Evolutionary conservation across 2,329 filamentous ascomycete species (phyloP).

Genomic region (Boeremia exigua): DNA sequence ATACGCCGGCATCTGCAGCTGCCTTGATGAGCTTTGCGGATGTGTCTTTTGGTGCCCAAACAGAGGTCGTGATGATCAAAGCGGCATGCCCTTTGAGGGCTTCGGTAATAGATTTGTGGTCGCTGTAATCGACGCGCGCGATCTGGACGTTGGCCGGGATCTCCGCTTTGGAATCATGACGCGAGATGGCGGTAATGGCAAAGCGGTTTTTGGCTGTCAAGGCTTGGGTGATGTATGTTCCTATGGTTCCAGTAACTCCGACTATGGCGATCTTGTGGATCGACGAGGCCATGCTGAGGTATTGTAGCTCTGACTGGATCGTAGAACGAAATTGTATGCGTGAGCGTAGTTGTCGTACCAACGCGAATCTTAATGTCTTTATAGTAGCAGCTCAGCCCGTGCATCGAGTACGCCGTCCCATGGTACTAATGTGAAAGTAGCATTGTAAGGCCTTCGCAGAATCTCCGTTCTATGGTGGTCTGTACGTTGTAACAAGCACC

Average conservation of each 20-base stretch:
- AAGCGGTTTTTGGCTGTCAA: constrained; percentile 55
- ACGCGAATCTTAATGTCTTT: too few species aligned
- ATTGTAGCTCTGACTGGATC: not conserved
- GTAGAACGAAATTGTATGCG: not conserved
- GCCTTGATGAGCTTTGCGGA: constrained; percentile 44
- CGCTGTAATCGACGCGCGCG: constrained; percentile 57
- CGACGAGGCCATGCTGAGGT: not conserved
- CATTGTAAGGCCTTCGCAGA: too few species aligned
- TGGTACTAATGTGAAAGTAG: too few species aligned
- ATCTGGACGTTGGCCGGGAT: constrained; percentile 51
- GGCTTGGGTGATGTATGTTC: constrained; percentile 36
- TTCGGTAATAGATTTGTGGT: constrained; percentile 47
- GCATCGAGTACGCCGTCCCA: too few species aligned
- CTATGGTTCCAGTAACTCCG: constrained; percentile 40
- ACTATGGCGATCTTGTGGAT: constrained; percentile 50
- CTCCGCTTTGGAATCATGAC: constrained; percentile 50
- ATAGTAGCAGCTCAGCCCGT: too few species aligned
- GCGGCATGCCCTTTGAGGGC: constrained; percentile 48
- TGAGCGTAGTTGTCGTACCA: not conserved
- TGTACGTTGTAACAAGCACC: too few species aligned
- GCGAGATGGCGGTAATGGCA: constrained; percentile 58
- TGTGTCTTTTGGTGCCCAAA: constrained; percentile 33
- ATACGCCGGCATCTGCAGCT: constrained; percentile 46
- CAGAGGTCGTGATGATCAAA: constrained; percentile 48
- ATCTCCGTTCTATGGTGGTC: too few species aligned